phyloP scores from a whole-genome alignment of 805 yeast genomes.

The Spathaspora gorwiae region DNA sequence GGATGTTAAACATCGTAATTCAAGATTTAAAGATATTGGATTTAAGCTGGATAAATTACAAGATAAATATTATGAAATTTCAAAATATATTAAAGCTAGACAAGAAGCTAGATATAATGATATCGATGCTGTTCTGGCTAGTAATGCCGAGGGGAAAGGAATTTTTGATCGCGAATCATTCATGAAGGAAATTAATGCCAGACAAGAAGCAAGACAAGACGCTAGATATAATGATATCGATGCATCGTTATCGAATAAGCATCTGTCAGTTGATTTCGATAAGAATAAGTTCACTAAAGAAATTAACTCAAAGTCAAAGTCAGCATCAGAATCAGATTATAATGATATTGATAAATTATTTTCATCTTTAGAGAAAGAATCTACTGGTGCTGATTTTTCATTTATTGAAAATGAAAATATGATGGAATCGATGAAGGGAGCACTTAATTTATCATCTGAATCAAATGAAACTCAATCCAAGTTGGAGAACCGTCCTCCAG shows the following conservation, averaged over 20 bases:
- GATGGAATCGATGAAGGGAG: background rate
- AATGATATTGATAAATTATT: background rate
- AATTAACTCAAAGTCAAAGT: slow-evolving; percentile 21
- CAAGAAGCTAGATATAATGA: too few species aligned
- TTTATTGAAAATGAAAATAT: background rate
- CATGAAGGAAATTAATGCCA: background rate
- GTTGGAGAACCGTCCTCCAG: background rate
- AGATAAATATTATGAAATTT: too few species aligned
- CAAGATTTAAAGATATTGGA: too few species aligned
- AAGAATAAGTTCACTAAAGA: slow-evolving; percentile 13
- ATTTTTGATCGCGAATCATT: too few species aligned
- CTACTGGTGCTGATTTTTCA: background rate
- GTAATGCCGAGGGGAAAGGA: too few species aligned
- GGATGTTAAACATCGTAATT: too few species aligned
- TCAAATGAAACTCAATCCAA: background rate
- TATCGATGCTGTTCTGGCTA: too few species aligned
- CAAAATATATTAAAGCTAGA: too few species aligned
- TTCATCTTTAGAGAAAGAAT: background rate
- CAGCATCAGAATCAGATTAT: slow-evolving; percentile 4
- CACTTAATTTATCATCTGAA: background rate
- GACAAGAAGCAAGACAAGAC: background rate
- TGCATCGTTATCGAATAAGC: slow-evolving; percentile 9
- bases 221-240: slow-evolving; percentile 16
- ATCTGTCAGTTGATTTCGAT: slow-evolving; percentile 5
- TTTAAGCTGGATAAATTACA: too few species aligned